A percentile compares a stretch with the other conserved stretches of the same genome.
These are phyloP conservation scores for Microthyrium microscopicum DNA, from an alignment of 2,329 filamentous ascomycete genomes.

Conservation along the genomic window DNA sequence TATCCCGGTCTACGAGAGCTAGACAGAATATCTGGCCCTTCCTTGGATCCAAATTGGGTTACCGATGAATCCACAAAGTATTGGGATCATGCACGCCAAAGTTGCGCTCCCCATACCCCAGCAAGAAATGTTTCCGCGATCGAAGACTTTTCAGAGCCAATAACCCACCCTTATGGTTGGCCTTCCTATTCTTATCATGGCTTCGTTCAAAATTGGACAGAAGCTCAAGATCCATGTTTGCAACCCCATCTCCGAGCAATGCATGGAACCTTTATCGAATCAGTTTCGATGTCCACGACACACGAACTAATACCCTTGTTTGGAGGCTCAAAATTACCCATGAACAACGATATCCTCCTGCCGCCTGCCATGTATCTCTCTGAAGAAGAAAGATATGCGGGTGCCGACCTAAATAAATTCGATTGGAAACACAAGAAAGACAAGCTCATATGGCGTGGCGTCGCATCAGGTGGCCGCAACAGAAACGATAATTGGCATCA, in stretches of 20 bases:
- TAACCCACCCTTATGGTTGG: conserved; percentile 16
- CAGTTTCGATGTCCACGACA: conserved; percentile 28
- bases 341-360: conserved; percentile 36
- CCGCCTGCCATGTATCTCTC: conserved; percentile 34
- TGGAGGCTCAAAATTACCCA: conserved; percentile 30
- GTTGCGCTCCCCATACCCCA: conserved; percentile 23
- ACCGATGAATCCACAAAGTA: conserved; percentile 19
- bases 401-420: conserved; percentile 18
- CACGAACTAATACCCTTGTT: conserved; percentile 31
- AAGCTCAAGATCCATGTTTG: conserved; percentile 27
- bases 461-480: conserved; percentile 30
- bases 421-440: conserved; percentile 27
- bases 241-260: conserved; percentile 27
- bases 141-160: conserved; percentile 22
- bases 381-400: conserved; percentile 25
- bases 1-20: conserved; percentile 12
- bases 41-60: conserved; percentile 14
- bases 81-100: conserved; percentile 26
- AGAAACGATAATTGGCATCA: conserved; percentile 45
- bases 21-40: conserved; percentile 14
- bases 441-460: conserved; percentile 30
- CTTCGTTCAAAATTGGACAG: conserved; percentile 31
- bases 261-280: conserved; percentile 33
- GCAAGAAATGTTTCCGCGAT: conserved; percentile 18
- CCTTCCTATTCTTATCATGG: conserved; percentile 22